These are phyloP conservation scores for Fusarium compactum DNA, from an alignment of 2,329 filamentous ascomycete genomes.

Conservation along the genomic window DNA sequence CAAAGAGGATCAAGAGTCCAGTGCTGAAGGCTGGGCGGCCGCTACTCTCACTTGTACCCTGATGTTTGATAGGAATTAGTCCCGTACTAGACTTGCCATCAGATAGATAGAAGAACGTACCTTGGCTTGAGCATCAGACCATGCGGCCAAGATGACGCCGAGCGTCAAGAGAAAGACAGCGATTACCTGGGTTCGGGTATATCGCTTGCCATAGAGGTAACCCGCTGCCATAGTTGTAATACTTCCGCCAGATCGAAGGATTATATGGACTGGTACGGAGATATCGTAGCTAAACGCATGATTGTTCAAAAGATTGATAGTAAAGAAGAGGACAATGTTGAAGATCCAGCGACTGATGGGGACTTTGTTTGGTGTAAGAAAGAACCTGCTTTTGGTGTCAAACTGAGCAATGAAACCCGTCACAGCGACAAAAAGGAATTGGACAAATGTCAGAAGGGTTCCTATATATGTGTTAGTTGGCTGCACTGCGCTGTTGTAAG, in stretches of 20 bases:
- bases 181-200: constrained; percentile 81
- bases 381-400: constrained; percentile 75
- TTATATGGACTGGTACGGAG: constrained; percentile 96
- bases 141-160: constrained; percentile 88
- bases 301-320: constrained; percentile 96
- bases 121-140: constrained; percentile 89
- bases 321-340: constrained; percentile 91
- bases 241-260: constrained; percentile 92
- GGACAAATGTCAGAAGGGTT: constrained; percentile 88
- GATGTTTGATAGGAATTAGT: not conserved
- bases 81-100: not conserved
- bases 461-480: constrained; percentile 61
- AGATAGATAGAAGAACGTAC: constrained; percentile 56
- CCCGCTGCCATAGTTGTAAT: constrained; percentile 97
- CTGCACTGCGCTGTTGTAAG: not conserved
- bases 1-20: constrained; percentile 84
- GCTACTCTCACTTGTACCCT: constrained; percentile 37
- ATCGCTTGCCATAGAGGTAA: constrained; percentile 85
- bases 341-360: constrained; percentile 87
- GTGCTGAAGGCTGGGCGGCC: constrained; percentile 57
- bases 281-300: constrained; percentile 98
- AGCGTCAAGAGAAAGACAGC: constrained; percentile 86
- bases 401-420: constrained; percentile 83
- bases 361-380: constrained; percentile 81
- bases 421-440: constrained; percentile 85